A percentile compares a stretch with the other conserved stretches of the same genome.
Conservation (phyloP, 2,329 filamentous ascomycete species). For the Graphium sp. region DNA sequence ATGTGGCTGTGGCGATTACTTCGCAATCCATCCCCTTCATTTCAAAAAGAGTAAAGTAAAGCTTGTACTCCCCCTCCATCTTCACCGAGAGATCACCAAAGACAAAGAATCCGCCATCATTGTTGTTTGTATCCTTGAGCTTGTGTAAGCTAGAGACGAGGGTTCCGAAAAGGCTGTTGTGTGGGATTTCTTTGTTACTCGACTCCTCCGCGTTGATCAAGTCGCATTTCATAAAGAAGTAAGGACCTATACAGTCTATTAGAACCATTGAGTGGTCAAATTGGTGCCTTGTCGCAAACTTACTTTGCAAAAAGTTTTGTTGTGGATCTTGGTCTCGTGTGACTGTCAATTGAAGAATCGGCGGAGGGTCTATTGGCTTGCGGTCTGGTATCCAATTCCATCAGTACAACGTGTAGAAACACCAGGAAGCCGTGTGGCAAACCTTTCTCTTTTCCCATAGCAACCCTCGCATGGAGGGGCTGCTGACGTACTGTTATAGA, state of each 20-base stretch:
- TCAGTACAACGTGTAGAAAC: no score
- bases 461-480: constrained; percentile 49
- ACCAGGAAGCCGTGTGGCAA: no score
- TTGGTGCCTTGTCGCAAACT: not conserved
- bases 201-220: constrained; percentile 24
- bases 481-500: constrained; percentile 44
- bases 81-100: constrained; percentile 76
- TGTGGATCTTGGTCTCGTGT: constrained; percentile 24
- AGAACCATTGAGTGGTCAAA: no score
- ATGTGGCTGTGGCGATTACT: constrained; percentile 23
- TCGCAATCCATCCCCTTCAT: constrained; percentile 12
- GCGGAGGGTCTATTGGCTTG: constrained; percentile 78
- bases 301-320: constrained; percentile 18
- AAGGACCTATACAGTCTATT: constrained; percentile 21
- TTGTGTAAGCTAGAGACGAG: constrained; percentile 68
- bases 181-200: constrained; percentile 14
- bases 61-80: constrained; percentile 51
- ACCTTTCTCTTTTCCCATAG: constrained; percentile 63
- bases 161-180: constrained; percentile 48
- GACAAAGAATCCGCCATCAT: constrained; percentile 76
- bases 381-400: constrained; percentile 36
- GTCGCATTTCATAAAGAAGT: constrained; percentile 28
- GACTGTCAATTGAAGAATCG: constrained; percentile 53
- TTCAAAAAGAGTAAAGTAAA: constrained; percentile 67
- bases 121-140: constrained; percentile 61